Evolutionary conservation across 1,284 basidiomycete species (phyloP).

Genomic region (Cryptococcus depauperatus): DNA sequence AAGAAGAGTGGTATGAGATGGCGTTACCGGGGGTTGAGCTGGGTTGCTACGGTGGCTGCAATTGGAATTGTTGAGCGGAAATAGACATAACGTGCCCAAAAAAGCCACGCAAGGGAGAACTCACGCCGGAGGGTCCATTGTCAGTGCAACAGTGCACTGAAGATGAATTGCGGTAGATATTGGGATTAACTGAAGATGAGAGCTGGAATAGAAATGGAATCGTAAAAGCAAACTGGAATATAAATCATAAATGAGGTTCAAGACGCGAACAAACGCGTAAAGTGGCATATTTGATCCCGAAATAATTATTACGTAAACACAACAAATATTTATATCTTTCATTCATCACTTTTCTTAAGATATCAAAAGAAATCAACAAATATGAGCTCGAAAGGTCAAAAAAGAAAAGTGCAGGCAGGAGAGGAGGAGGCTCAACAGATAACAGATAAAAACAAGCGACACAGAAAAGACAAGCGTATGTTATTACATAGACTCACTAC

Average conservation of each 20-base stretch:
- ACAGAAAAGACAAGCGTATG: slow-evolving; percentile 85
- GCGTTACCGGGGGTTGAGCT: slow-evolving; percentile 18
- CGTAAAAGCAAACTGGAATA: background rate
- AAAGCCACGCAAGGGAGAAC: background rate
- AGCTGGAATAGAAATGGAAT: background rate
- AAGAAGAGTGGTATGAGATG: slow-evolving; percentile 26
- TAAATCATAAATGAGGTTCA: too few species aligned
- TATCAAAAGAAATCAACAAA: background rate
- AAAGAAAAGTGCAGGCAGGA: slow-evolving; percentile 16
- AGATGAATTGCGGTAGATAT: background rate
- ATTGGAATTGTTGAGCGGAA: background rate
- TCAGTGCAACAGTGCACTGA: background rate
- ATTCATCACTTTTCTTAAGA: background rate
- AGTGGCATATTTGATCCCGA: background rate
- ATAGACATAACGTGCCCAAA: background rate
- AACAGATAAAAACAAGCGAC: slow-evolving; percentile 73
- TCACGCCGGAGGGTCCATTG: background rate
- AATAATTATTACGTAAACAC: slow-evolving; percentile 1
- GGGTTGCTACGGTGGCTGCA: too few species aligned
- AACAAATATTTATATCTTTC: background rate
- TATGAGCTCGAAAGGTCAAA: slow-evolving; percentile 27
- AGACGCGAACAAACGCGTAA: too few species aligned
- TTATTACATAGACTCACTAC: slow-evolving; percentile 4
- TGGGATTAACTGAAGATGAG: background rate
- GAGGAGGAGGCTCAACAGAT: slow-evolving; percentile 18